A percentile compares a stretch with the other conserved stretches of the same genome.
Conservation (phyloP, 768 basidiomycete genomes). For the Dentipellis sp. region DNA sequence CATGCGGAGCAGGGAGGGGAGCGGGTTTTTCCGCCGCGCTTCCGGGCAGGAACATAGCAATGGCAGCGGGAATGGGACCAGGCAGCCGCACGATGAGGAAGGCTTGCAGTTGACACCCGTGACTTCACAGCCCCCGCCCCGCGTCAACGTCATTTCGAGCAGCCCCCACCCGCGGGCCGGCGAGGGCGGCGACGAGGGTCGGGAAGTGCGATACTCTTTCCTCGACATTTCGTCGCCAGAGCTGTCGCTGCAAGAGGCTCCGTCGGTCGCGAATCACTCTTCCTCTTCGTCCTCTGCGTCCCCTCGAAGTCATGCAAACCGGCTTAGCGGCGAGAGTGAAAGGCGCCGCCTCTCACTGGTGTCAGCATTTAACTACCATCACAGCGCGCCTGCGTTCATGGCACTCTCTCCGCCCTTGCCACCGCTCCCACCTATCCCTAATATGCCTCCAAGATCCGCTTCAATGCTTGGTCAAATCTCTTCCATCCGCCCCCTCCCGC, state of each 20-base stretch:
- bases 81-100: neutral
- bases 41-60: no score
- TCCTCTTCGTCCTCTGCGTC: slow-evolving; percentile 8
- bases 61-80: no score
- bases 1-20: neutral
- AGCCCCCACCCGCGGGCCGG: neutral
- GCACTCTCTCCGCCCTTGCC: neutral
- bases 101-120: slow-evolving; percentile 4
- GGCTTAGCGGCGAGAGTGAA: neutral
- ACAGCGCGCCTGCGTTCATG: neutral
- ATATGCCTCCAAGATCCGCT: neutral
- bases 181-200: neutral
- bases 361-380: slow-evolving; percentile 12
- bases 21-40: neutral
- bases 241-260: slow-evolving; percentile 1
- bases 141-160: neutral
- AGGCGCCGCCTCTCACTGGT: slow-evolving; percentile 10
- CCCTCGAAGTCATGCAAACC: slow-evolving; percentile 1
- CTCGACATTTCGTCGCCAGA: slow-evolving; percentile 13
- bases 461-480: neutral
- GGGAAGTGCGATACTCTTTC: slow-evolving; percentile 9
- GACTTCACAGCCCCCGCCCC: neutral
- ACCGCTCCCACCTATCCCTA: neutral
- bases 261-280: neutral
- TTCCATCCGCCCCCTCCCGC: slow-evolving; percentile 4